These are phyloP conservation scores for Naumovozyma baii DNA, from an alignment of 805 yeast species.

Conservation along the genomic window DNA sequence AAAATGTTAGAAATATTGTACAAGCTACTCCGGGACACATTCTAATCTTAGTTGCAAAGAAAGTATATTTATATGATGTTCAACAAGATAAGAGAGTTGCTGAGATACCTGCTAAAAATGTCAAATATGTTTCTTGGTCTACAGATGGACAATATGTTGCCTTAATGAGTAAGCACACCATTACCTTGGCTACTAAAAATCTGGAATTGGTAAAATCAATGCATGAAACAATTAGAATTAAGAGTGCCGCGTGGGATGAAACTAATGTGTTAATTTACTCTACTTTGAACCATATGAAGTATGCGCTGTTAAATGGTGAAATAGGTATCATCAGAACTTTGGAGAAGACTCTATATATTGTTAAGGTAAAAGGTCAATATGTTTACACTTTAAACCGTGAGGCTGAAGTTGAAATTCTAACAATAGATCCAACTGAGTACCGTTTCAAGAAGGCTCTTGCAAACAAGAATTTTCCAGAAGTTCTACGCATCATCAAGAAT, in stretches of 20 bases:
- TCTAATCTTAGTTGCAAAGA: slow-evolving; percentile 58
- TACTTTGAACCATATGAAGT: slow-evolving; percentile 91
- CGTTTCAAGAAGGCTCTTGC: slow-evolving; percentile 90
- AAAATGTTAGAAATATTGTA: slow-evolving; percentile 59
- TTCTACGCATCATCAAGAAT: slow-evolving; percentile 72
- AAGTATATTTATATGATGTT: slow-evolving; percentile 78
- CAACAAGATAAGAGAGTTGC: slow-evolving; percentile 79
- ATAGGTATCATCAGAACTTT: slow-evolving; percentile 88
- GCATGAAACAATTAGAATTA: slow-evolving; percentile 94
- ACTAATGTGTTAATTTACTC: slow-evolving; percentile 84
- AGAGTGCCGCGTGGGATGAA: slow-evolving; percentile 97
- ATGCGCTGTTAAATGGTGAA: slow-evolving; percentile 88
- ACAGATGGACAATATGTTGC: slow-evolving; percentile 81
- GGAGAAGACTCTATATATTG: slow-evolving; percentile 77
- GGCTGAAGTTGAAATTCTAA: slow-evolving; percentile 69
- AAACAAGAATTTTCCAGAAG: slow-evolving; percentile 84
- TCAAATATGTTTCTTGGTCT: slow-evolving; percentile 86
- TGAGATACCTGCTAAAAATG: slow-evolving; percentile 60
- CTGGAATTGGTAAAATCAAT: slow-evolving; percentile 70
- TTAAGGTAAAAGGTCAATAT: slow-evolving; percentile 56
- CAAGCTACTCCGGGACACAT: slow-evolving; percentile 78
- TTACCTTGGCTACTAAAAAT: slow-evolving; percentile 74
- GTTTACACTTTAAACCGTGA: slow-evolving; percentile 77
- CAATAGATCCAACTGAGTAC: slow-evolving; percentile 93
- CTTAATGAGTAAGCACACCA: slow-evolving; percentile 80